Conservation (phyloP, 2,329 filamentous ascomycete species). For the Trichophyton schoenleinii region DNA sequence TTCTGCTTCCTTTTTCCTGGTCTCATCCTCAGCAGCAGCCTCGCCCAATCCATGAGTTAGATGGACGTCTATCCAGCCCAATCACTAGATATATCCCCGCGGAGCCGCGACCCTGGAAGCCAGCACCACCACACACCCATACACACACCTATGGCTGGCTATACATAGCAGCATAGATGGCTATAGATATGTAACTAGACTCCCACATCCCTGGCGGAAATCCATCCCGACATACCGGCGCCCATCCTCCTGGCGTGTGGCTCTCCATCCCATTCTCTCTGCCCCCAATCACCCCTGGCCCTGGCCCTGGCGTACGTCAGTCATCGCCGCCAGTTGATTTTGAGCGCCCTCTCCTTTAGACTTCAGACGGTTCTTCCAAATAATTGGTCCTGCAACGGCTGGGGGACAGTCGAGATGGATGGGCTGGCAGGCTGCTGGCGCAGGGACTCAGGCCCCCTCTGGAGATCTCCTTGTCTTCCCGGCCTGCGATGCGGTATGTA, state of each 20-base stretch:
- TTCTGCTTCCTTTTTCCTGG: not conserved
- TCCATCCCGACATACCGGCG: constrained; percentile 2
- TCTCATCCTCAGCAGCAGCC: not conserved
- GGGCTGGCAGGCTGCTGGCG: not conserved
- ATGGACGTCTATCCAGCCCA: not conserved
- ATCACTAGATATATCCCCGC: not conserved
- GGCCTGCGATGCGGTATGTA: not conserved
- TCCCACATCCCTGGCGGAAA: not conserved
- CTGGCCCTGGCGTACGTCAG: not conserved
- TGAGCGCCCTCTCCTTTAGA: not conserved
- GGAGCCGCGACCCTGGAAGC: not conserved
- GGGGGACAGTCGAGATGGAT: not conserved
- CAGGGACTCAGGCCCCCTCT: not conserved
- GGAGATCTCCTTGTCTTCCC: not conserved
- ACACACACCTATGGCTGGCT: not conserved
- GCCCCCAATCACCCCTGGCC: not conserved
- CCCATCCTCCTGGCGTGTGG: not conserved
- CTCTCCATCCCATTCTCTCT: too few species aligned
- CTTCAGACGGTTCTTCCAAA: not conserved
- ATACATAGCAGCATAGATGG: not conserved
- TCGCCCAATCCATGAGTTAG: not conserved
- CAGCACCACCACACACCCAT: not conserved
- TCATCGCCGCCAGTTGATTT: not conserved
- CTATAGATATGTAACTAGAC: not conserved
- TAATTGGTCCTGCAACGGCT: not conserved